phyloP scores from a whole-genome alignment of 768 basidiomycete genomes.

The Agaricus subrufescens region DNA sequence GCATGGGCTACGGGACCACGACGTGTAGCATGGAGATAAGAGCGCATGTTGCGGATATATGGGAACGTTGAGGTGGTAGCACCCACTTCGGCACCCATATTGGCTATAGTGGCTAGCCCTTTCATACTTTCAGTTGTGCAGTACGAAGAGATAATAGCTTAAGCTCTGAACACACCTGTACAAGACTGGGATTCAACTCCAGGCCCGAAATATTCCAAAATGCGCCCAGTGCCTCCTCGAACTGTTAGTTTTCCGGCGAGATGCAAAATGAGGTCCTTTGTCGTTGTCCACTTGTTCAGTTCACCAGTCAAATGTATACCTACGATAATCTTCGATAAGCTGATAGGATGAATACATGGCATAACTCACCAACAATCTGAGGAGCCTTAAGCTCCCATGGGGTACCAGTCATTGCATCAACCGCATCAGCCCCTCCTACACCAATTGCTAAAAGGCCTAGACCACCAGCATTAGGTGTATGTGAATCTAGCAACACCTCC shows the following conservation, averaged over 20 bases:
- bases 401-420: slow-evolving; percentile 96
- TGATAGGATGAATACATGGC: background rate
- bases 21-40: slow-evolving; percentile 87
- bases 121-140: background rate
- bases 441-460: slow-evolving; percentile 96
- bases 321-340: slow-evolving; percentile 18
- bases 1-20: slow-evolving; percentile 81
- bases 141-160: background rate
- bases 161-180: slow-evolving; percentile 53
- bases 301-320: slow-evolving; percentile 88
- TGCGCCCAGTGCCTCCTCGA: slow-evolving; percentile 90
- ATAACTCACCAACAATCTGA: slow-evolving; percentile 62
- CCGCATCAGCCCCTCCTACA: slow-evolving; percentile 98
- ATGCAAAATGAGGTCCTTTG: slow-evolving; percentile 95
- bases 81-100: slow-evolving; percentile 99
- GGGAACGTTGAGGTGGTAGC: slow-evolving; percentile 99
- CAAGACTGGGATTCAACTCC: slow-evolving; percentile 88
- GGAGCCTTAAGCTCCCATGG: slow-evolving; percentile 98
- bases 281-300: slow-evolving; percentile 86
- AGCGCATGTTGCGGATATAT: slow-evolving; percentile 85
- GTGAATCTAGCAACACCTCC: slow-evolving; percentile 59
- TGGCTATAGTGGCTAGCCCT: slow-evolving; percentile 93
- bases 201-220: slow-evolving; percentile 95
- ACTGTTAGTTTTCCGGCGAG: slow-evolving; percentile 94
- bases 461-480: slow-evolving; percentile 98